A percentile compares a stretch with the other conserved stretches of the same genome.
These are phyloP conservation scores for Wilcoxina mikolae DNA, from an alignment of 495 filamentous ascomycete species.

Conservation along the genomic window DNA sequence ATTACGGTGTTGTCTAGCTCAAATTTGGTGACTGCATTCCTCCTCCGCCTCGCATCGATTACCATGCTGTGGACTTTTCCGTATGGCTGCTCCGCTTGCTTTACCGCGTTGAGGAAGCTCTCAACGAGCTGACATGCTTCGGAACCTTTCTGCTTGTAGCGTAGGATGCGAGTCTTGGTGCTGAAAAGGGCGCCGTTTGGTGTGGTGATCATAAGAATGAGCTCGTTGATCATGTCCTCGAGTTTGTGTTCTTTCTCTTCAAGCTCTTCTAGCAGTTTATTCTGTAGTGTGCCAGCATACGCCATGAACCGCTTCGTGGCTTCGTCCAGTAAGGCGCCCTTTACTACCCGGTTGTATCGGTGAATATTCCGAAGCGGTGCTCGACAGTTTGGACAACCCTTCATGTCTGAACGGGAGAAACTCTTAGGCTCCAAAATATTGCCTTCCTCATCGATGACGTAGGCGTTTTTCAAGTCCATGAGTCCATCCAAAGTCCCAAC, in stretches of 20 bases:
- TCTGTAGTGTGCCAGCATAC: conserved; percentile 25
- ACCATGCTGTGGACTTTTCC: conserved; percentile 40
- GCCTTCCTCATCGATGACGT: conserved; percentile 37
- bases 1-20: conserved; percentile 31
- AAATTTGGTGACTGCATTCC: conserved; percentile 30
- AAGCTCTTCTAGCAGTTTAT: conserved; percentile 26
- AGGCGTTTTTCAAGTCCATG: conserved; percentile 48
- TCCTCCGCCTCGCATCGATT: conserved; percentile 34
- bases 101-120: not conserved
- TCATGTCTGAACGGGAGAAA: conserved; percentile 39
- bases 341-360: conserved; percentile 52
- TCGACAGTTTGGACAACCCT: conserved; percentile 49
- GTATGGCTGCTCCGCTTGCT: conserved; percentile 44
- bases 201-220: conserved; percentile 27
- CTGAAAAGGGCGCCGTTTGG: not conserved
- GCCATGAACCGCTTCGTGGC: conserved; percentile 52
- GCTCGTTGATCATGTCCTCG: conserved; percentile 25
- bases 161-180: not conserved
- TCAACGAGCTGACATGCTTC: not conserved
- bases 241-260: conserved; percentile 26
- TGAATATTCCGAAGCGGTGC: conserved; percentile 46
- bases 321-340: conserved; percentile 50
- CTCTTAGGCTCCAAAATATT: conserved; percentile 33
- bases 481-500: conserved; percentile 47
- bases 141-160: not conserved